Base-by-base conservation (phyloP, 2,329 filamentous ascomycete genomes). In the Colletotrichum gigasporum region DNA sequence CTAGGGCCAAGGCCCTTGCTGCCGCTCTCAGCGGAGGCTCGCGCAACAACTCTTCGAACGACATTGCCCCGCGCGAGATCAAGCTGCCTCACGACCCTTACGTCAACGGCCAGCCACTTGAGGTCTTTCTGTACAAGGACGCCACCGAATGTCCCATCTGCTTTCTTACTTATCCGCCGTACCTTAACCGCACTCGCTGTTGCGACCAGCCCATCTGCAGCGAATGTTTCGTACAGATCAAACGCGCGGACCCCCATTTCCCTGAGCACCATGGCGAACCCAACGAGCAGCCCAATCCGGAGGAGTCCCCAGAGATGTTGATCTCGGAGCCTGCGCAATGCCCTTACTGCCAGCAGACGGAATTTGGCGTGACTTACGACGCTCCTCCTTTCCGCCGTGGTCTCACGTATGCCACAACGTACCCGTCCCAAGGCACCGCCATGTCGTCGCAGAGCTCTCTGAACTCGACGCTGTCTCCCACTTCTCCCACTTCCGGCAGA, bases 211-310 rank as follows among this genome's bases (percentile, higher is more conserved):
- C 92, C 5, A 98, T 99, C 67, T 99, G 96, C 79, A 98, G 94
- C 41, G 96, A 99, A 79, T 99, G 96, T 76, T 99, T 99, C 72
- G 96, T 99, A 4, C 96, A 99, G 76, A 99, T 99, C 75, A 98
- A 97, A 76, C 88, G 96, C 41, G 90, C 94, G 4, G 95, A 99
- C 68, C 94, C 94, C 9, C 93, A 97, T 75, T 88, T 94, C 37
- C 93, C 93, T 1, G 93, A 97, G 74, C 92, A 96, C 72, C 82
- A 85, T 63, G 85, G 83, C n/a, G 80, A 86, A 50, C 69, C 72
- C 20, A 67, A 73, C 63, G 58, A 68, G 28, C 69, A 62, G 35
- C 63, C 75, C n/a, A 78, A 76, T 12, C 78, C 83, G 0, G 84
- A 87, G 16, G 83, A 86, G 61, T 58, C 61, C 11, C 82, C 85